phyloP scores from a whole-genome alignment of 495 filamentous ascomycete species.

The Umbilicaria muhlenbergii region DNA sequence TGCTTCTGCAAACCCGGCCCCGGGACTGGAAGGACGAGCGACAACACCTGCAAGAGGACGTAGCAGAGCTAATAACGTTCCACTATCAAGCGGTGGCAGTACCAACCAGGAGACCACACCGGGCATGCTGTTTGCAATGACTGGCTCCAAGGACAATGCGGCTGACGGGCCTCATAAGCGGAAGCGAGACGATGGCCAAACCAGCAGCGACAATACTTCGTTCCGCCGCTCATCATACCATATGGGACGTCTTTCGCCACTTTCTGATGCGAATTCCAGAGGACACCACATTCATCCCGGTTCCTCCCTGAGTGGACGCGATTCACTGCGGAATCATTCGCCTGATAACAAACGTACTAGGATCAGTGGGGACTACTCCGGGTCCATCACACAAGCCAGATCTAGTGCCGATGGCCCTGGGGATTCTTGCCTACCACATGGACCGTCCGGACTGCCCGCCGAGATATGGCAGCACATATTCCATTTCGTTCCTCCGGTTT shows the following conservation, averaged over 20 bases:
- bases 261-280: not conserved
- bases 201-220: not conserved
- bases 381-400: not conserved
- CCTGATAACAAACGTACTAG: conserved; percentile 5
- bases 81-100: too few species aligned
- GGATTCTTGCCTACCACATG: too few species aligned
- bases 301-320: not conserved
- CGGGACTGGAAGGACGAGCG: too few species aligned
- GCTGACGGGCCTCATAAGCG: not conserved
- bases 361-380: not conserved
- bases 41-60: too few species aligned
- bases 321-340: not conserved
- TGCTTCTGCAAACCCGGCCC: not conserved
- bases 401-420: not conserved
- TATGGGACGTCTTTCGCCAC: not conserved
- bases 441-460: conserved; percentile 13
- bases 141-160: not conserved
- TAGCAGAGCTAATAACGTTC: too few species aligned
- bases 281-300: not conserved
- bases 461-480: conserved; percentile 23
- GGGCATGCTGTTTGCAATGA: not conserved
- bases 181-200: conserved; percentile 3
- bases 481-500: conserved; percentile 17
- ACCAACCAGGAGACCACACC: not conserved
- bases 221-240: too few species aligned